Base-by-base conservation (phyloP, 495 filamentous ascomycete genomes). In the Clavariopsis aquatica region DNA sequence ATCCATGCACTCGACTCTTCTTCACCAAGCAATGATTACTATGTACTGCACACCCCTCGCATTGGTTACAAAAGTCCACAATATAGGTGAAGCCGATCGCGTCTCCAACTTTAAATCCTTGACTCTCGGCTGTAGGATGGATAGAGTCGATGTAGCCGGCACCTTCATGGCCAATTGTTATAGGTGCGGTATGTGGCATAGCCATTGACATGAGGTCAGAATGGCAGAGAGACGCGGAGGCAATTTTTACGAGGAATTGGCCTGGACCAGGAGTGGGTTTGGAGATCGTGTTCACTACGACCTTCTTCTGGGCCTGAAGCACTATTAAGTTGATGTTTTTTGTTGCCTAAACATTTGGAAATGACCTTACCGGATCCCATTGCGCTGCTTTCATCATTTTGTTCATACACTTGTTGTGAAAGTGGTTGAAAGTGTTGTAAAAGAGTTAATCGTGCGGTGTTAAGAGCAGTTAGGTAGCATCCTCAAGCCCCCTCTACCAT, bases 11-110 rank as follows among this genome's bases (percentile, higher is more conserved):
- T n/a, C 57, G 49, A 17, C 57, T 65, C 31, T 65, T 41, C 26
- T 59, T 68, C 24, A 59, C 71, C 46, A 70, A 49, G 63, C 74
- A 78, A 19, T 68, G 72, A 20, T 71, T 52, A 52, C 73, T 78
- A 45, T 78, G 73, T 6, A 75, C 62, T 55, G 60, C 51, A 45
- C 71, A 73, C 6, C 57, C 62, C 29, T 69, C 65, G 29, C 68
- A 73, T 13, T 73, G 54, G 38, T 69, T 64, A 56, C 71, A 73
- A 49, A 52, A 69, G 34, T 73, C 49, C 36, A 68, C 54, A 54
- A 64, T 62, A 12, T 55, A 57, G 6, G 70, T 64, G 47, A 68
- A 73, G 57, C 71, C 69, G 26, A 69, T 51, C 13, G 60, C 52
- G 31, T 73, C 68, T 9, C 71, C 71, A 15, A 59, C 52, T 27